Evolutionary conservation across 2,329 filamentous ascomycete genomes (phyloP).

Genomic region (Tolypocladium nubicola): DNA sequence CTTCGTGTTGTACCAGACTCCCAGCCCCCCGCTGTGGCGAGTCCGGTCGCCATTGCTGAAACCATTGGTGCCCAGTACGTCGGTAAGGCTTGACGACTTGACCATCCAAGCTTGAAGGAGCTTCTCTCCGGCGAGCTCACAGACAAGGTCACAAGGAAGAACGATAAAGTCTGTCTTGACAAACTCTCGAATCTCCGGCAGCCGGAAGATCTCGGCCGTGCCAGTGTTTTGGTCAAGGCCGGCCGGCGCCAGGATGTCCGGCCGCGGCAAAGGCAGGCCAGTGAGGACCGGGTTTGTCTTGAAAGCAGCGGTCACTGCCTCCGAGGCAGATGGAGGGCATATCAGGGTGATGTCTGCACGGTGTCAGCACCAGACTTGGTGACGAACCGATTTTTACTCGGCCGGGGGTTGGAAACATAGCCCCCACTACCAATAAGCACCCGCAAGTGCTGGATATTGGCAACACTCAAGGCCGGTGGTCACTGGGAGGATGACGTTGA

Average conservation of each 20-base stretch:
- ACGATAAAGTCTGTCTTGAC: constrained; percentile 83
- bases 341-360: constrained; percentile 50
- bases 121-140: constrained; percentile 73
- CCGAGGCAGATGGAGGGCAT: constrained; percentile 52
- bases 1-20: constrained; percentile 87
- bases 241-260: constrained; percentile 65
- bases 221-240: constrained; percentile 74
- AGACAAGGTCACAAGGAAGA: constrained; percentile 87
- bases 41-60: constrained; percentile 26
- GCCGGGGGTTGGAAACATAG: no score
- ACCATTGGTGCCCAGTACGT: constrained; percentile 39
- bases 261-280: constrained; percentile 59
- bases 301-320: constrained; percentile 58
- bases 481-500: background rate
- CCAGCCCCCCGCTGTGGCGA: constrained; percentile 63
- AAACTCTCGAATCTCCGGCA: constrained; percentile 69
- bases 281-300: constrained; percentile 72
- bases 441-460: background rate
- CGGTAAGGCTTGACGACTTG: constrained; percentile 59
- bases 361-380: constrained; percentile 10
- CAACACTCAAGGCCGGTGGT: background rate
- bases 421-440: background rate
- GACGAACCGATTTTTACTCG: background rate
- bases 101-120: constrained; percentile 91
- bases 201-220: constrained; percentile 77